phyloP scores from a whole-genome alignment of 768 basidiomycete species.

The Asterophora lycoperdoides region DNA sequence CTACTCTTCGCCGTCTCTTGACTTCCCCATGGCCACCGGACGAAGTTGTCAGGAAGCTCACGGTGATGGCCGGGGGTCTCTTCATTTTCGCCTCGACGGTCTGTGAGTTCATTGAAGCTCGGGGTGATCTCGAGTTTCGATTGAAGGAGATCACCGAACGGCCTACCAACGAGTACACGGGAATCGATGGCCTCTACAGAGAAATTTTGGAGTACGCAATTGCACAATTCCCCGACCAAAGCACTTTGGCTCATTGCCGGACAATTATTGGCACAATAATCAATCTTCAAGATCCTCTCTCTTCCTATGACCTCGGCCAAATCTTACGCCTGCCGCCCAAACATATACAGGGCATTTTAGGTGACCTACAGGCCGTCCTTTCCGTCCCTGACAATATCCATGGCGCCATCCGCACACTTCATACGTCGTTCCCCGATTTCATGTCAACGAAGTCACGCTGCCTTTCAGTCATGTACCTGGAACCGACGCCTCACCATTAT shows the following conservation, averaged over 20 bases:
- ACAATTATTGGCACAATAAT: slow-evolving; percentile 14
- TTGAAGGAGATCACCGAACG: slow-evolving; percentile 13
- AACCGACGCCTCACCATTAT: slow-evolving; percentile 14
- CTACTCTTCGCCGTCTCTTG: slow-evolving; percentile 5
- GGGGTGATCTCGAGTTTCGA: slow-evolving; percentile 15
- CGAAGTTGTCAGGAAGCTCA: slow-evolving; percentile 11
- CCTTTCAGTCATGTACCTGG: slow-evolving; percentile 13
- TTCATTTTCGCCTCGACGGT: slow-evolving; percentile 22
- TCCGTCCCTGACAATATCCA: slow-evolving; percentile 12
- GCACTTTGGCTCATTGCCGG: slow-evolving; percentile 12
- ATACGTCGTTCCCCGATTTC: slow-evolving; percentile 17
- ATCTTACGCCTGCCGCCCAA: slow-evolving; percentile 13
- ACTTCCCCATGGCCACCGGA: slow-evolving; percentile 17
- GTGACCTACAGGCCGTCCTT: slow-evolving; percentile 14
- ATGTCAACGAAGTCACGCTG: slow-evolving; percentile 10
- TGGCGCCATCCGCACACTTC: slow-evolving; percentile 11
- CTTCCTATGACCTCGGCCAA: slow-evolving; percentile 11
- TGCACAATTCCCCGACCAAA: slow-evolving; percentile 11
- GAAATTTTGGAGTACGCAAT: slow-evolving; percentile 15
- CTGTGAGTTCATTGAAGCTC: slow-evolving; percentile 17
- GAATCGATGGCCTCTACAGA: slow-evolving; percentile 14
- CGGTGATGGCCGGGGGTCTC: slow-evolving; percentile 12
- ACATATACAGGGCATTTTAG: slow-evolving; percentile 16
- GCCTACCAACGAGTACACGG: slow-evolving; percentile 13
- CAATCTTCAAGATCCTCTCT: slow-evolving; percentile 15